Conservation (phyloP, 306 rosid genomes). For the Quercus rubra region DNA sequence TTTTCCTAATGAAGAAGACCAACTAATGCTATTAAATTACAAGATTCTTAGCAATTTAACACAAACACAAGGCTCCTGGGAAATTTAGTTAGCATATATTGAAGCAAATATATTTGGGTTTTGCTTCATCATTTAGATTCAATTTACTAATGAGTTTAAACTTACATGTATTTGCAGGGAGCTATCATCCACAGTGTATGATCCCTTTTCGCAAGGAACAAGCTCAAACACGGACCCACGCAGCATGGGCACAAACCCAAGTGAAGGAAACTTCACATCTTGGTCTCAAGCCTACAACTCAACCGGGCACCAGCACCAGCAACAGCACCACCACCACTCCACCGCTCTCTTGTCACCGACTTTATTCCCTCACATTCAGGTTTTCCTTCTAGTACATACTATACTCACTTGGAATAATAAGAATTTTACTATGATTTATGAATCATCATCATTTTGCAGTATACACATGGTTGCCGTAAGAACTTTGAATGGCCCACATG, state of each 20-base stretch:
- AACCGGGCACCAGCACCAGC: conserved; percentile 3
- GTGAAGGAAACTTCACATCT: conserved; percentile 37
- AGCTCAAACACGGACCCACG: conserved; percentile 47
- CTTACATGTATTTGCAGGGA: conserved; percentile 25
- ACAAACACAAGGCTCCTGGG: too few relatives aligned
- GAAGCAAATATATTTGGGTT: neutral
- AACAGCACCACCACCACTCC: conserved; percentile 4
- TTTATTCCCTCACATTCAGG: conserved; percentile 37
- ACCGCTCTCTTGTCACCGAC: conserved; percentile 11
- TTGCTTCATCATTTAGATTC: neutral
- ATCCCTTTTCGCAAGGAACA: conserved; percentile 62
- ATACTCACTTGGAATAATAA: too few relatives aligned
- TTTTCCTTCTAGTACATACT: neutral
- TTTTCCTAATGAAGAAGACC: too few relatives aligned
- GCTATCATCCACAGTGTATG: conserved; percentile 45
- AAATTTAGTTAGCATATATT: too few relatives aligned
- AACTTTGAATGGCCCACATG: too few relatives aligned
- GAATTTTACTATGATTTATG: too few relatives aligned
- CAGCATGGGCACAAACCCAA: conserved; percentile 35
- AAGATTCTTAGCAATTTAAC: too few relatives aligned
- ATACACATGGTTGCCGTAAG: too few relatives aligned
- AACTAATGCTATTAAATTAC: too few relatives aligned
- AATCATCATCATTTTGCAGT: too few relatives aligned
- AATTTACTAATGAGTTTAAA: neutral
- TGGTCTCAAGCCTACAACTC: conserved; percentile 58